Conservation (phyloP, 192 early-diverging fungal genomes). For the Coemansia sp. region DNA sequence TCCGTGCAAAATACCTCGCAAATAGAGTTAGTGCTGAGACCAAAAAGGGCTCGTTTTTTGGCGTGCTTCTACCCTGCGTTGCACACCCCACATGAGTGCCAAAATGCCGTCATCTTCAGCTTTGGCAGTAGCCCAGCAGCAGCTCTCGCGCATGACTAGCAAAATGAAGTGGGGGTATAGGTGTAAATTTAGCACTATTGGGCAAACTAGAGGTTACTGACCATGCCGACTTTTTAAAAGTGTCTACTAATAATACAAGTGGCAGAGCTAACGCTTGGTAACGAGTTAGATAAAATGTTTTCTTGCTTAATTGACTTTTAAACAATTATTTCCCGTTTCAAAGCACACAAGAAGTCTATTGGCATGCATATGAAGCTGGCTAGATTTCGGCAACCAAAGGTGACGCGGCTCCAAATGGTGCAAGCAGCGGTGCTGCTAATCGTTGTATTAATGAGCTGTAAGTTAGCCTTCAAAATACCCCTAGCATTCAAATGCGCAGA, state of each 20-base stretch:
- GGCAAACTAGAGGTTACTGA: constrained; percentile 9
- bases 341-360: not conserved
- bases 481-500: not conserved
- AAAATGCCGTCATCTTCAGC: not conserved
- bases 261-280: not conserved
- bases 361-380: not conserved
- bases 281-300: not conserved
- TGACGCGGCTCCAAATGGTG: constrained; percentile 49
- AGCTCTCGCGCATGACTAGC: not conserved
- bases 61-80: not conserved
- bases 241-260: not conserved
- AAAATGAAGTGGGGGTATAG: not conserved
- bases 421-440: constrained; percentile 48
- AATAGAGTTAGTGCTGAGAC: not conserved
- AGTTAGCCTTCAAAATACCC: not conserved
- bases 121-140: constrained; percentile 1
- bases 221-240: not conserved
- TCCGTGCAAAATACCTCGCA: not conserved
- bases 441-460: constrained; percentile 55
- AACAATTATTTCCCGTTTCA: not conserved
- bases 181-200: constrained; percentile 4
- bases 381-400: constrained; percentile 16
- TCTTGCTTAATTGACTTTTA: not conserved
- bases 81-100: not conserved
- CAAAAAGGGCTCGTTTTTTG: not conserved